Evolutionary conservation across 805 yeast genomes (phyloP), one percentile per base, ranked within the genome.

Genomic region (Cyberlindnera euphorbiiphila): DNA sequence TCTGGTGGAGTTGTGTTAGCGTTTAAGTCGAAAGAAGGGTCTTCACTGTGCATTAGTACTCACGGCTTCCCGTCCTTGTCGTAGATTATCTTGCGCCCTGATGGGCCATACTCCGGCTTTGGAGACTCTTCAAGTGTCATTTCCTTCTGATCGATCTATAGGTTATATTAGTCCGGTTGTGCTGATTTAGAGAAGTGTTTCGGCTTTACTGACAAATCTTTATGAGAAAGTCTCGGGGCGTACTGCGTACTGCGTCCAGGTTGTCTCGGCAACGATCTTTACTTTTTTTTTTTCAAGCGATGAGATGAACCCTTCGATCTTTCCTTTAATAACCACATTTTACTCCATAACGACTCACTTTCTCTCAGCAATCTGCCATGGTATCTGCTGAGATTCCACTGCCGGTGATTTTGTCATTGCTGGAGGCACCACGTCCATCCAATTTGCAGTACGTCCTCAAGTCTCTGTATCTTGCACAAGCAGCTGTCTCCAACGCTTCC

Each of bases 11-110:
- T 31, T 29, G 29, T 42, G 33, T 32, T 37, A 34, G 30, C 32
- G 29, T 8, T 18, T 27, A 14, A 7, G 25, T 25, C 25, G 13
- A 26, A 8, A 13, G 7, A 20, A n/a, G 20, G 19, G 22, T 13
- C 9, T 4, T 10, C 21, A 26, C 20, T 14, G 9, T 16, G 9
- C 17, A 16, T 6, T n/a, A 9, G 19, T 16, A 76, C 93, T 57
- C 68, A 85, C 88, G 97, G 97, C 60, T 86, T 89, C 1, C 98
- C 98, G 60, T 91, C 82, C 56, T 85, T 80, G 54, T 85, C 96
- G 40, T 85, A 77, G 16, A 86, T 61, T 41, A 87, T 81, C 49
- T 74, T 76, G 32, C 81, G 68, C 0, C 95, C 95, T 16, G 72
- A 56, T 3, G 73, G 65, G 0, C 86, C 86, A 33, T 68, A 49